Percentiles rank a stretch among this genome's conserved stretches.
Conservation (phyloP, 225 moss, liverwort and hornwort genomes). For the Climacium dendroides region DNA sequence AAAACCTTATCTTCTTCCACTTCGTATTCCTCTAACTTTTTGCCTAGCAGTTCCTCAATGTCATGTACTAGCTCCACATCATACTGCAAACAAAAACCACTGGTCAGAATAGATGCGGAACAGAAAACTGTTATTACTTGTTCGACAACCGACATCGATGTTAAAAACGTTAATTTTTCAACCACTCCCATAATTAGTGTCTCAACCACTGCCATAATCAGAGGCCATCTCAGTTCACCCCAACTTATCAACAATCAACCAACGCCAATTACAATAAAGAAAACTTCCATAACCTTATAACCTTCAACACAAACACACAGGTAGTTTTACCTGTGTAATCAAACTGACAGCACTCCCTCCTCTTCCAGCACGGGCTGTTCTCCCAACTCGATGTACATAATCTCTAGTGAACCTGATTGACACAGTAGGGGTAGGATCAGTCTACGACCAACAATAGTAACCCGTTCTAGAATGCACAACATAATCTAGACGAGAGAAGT, state of each 20-base stretch:
- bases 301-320: neutral
- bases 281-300: neutral
- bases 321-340: slow-evolving; percentile 61
- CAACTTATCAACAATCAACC: neutral
- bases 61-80: slow-evolving; percentile 92
- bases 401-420: slow-evolving; percentile 70
- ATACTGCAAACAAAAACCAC: slow-evolving; percentile 40
- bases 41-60: slow-evolving; percentile 69
- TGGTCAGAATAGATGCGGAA: neutral
- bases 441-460: neutral
- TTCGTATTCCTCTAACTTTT: slow-evolving; percentile 72
- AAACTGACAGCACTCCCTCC: slow-evolving; percentile 87
- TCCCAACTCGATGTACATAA: slow-evolving; percentile 94
- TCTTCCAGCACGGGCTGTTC: slow-evolving; percentile 97
- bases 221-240: neutral
- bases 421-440: neutral
- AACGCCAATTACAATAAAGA: neutral
- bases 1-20: slow-evolving; percentile 72
- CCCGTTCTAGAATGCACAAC: neutral
- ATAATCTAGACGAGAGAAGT: neutral
- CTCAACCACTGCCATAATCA: neutral
- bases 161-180: neutral
- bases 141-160: neutral
- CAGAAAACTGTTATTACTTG: neutral
- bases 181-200: neutral